Base-by-base conservation (phyloP, 257 asterid species). In the Oldenlandia corymbosa region DNA sequence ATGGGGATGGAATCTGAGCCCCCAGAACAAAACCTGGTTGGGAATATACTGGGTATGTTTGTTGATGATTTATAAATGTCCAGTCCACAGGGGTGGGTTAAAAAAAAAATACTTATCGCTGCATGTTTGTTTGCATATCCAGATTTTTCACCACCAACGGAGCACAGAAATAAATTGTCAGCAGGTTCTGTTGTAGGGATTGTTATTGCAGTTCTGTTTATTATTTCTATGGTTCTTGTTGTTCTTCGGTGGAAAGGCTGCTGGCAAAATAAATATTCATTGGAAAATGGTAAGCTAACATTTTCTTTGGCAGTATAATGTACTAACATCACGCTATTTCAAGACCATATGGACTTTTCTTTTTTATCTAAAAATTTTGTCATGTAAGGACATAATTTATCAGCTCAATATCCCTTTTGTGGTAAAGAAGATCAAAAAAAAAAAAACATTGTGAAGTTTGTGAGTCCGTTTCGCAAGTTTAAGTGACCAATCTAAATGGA, bases 171-270 rank as follows among this genome's bases (percentile, higher is more conserved):
- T n/a, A 41, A 72, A 77, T 58, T 88, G 11, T 68, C 94, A 1
- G 58, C 50, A 1, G 87, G 87, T 30, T 81, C 78, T 24, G 60
- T 80, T 24, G 78, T 46, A 59, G 96, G 88, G 65, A 83, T 85
- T 67, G 85, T 76, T 16, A 1, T 82, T 2, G 89, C 73, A 46
- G 79, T 37, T 58, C 47, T 84, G 60, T 71, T 69, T 47, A 20
- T 54, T 26, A 60, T 69, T 46, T 50, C 70, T 26, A 41, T 80
- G 41, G 59, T 80, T 70, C 30, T 79, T 23, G 82, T 54, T 34
- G 13, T 88, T 66, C 79, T 82, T 64, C 80, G 94, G 94, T 80
- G 91, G 94, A 84, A 65, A 57, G 80, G 84, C 34, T 83, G 81
- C 60, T 34, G 75, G 26, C 59, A 20, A 56, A 62, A 62, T 13